Base-by-base conservation (phyloP, 2,329 filamentous ascomycete genomes). In the Paramyrothecium roridum region DNA sequence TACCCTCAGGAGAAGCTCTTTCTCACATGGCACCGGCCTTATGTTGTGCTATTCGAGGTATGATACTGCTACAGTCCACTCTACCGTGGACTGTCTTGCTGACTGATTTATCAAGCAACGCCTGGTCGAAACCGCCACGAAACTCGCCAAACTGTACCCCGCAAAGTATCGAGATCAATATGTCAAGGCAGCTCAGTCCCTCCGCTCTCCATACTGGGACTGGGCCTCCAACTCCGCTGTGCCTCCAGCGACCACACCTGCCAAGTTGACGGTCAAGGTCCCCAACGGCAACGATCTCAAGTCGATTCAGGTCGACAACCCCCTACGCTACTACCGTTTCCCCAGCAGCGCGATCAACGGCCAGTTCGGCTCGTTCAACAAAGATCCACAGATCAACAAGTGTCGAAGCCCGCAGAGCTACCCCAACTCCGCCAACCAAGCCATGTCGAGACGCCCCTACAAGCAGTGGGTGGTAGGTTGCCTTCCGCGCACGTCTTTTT, bases 11-110 rank as follows among this genome's bases (percentile, higher is more conserved):
- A 76, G 58, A 62, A 71, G 4, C 64, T 73, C 19, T 76, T 80
- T 55, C 62, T 70, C 2, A 64, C 73, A 16, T 81, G 77, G 79
- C 80, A 83, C 62, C 74, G 78, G 3, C 75, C 77, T 2, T 81
- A 79, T 56, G 59, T 81, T 47, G 70, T 72, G 2, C 66, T 81
- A 2, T 80, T 73, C 52, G 80, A 82, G 70, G 77, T 79, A 65
- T 19, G 66, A 54, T 40, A 16, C 13, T 43, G n/a, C 13, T 43
- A 8, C 37, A 43, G 37, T 19, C 37, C 13, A 43, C n/a, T 8
- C 37, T 19, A 43, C 16, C 6, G n/a, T 22, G 22, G 17, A 17
- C 13, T 17, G 11, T 37, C 23, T n/a, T 8, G 16, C 21, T 34
- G 13, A 34, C 8, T 46, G 20, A 47, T 48, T 13, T 45, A 45